phyloP scores from a whole-genome alignment of 1,284 basidiomycete species.

The Ceratobasidium papillatum region DNA sequence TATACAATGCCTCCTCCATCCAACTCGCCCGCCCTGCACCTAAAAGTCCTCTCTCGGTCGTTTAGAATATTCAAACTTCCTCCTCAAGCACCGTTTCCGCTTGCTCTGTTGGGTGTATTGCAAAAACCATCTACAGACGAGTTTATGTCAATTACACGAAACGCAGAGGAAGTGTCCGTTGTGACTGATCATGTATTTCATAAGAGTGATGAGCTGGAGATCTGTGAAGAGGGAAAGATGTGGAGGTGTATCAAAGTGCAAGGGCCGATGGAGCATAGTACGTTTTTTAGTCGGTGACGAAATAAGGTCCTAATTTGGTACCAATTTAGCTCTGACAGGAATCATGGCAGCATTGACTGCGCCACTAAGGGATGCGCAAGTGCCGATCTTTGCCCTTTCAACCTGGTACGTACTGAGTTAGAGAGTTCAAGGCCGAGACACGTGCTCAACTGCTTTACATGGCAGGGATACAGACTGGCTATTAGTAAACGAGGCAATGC shows the following conservation, averaged over 20 bases:
- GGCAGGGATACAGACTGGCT: conserved; percentile 45
- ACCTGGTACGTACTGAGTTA: conserved; percentile 63
- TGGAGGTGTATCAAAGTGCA: conserved; percentile 70
- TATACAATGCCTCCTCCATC: conserved; percentile 61
- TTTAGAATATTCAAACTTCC: conserved; percentile 68
- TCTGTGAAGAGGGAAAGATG: conserved; percentile 51
- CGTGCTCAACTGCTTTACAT: conserved; percentile 1
- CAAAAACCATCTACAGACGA: conserved; percentile 43
- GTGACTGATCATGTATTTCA: conserved; percentile 58
- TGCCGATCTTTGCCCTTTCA: conserved; percentile 71
- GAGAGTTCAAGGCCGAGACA: background rate
- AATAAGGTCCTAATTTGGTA: conserved; percentile 54
- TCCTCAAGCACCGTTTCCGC: conserved; percentile 48
- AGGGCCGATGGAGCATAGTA: conserved; percentile 73
- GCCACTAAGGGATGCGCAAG: conserved; percentile 63
- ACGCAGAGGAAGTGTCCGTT: conserved; percentile 67
- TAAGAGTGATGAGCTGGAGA: conserved; percentile 49
- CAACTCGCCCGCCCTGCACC: conserved; percentile 58
- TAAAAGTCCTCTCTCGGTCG: conserved; percentile 61
- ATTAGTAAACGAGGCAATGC: conserved; percentile 35
- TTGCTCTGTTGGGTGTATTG: conserved; percentile 44
- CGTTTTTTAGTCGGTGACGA: conserved; percentile 46
- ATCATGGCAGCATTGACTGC: conserved; percentile 65
- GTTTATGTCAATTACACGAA: conserved; percentile 68
- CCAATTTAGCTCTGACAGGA: conserved; percentile 61